Base-by-base conservation (phyloP, 202 grass and related monocot species). In the Setaria viridis region DNA sequence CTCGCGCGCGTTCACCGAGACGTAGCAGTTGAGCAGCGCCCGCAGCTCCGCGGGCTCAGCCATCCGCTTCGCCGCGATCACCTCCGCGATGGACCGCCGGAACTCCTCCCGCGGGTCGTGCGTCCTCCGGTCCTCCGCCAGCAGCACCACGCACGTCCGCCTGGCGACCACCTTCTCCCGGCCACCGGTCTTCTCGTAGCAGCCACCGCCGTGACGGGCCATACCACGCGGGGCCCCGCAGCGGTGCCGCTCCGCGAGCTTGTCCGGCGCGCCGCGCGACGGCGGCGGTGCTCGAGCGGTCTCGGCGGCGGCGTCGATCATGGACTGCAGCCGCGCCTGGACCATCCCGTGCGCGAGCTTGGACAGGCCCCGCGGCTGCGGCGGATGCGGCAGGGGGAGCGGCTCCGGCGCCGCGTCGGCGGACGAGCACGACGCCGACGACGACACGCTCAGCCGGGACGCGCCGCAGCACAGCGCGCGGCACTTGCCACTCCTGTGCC, bases 21-120 rank as follows among this genome's bases (percentile, higher is more conserved):
- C 70, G 87, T 98, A 95, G 87, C 96, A 95, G 74, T 95, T 98
- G 75, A 98, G 67, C 74, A 98, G 84, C 62, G 89, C 89, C n/a
- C 90, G 88, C 17, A 98, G 88, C 73, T 98, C 96, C 45, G 85
- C 92, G 3, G 93, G 93, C 76, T 94, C 91, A 46, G 86, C 86
- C 89, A 98, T 89, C 70, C 84, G 74, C 84, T 92, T 95, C 79
- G 91, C 87, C 45, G 67, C 72, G 89, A 95, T 95, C 58, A 98
- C 96, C 84, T 98, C 96, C 37, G 79, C 76, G 57, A 98, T 95
- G 3, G 91, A 98, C 48, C 74, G 86, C 82, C 78, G 85, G 80
- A 98, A 98, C 74, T 98, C 95, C 84, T 89, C 93, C 77, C 71
- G 59, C 4, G 93, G 93, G 37, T 90, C 91, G 60, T 87, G 80